phyloP scores from a whole-genome alignment of 441 rosid genomes.

The Adansonia rubrostipa region DNA sequence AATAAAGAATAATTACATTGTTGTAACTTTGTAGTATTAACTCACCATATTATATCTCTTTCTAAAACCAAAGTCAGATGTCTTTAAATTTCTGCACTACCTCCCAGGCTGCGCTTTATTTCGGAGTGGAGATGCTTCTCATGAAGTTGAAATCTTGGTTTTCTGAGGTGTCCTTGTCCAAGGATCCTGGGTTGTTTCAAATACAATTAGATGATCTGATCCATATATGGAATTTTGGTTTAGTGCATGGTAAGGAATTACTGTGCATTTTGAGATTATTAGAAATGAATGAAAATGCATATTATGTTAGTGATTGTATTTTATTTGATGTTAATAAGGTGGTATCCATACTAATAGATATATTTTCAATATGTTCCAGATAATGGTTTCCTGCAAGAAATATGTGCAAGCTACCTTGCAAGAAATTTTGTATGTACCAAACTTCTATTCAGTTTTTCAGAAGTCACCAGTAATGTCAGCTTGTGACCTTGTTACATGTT shows the following conservation, averaged over 20 bases:
- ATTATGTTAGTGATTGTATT: constrained; percentile 20
- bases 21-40: constrained; percentile 14
- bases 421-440: constrained; percentile 71
- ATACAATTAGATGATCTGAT: constrained; percentile 63
- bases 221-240: constrained; percentile 69
- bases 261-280: constrained; percentile 19
- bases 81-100: constrained; percentile 15
- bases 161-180: constrained; percentile 42
- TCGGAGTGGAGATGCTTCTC: constrained; percentile 73
- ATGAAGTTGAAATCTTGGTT: constrained; percentile 64
- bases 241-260: constrained; percentile 60
- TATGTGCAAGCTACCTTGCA: constrained; percentile 70
- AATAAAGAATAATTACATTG: not conserved
- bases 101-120: constrained; percentile 72
- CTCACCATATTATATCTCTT: not conserved
- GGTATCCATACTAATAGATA: constrained; percentile 35
- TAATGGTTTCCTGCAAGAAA: constrained; percentile 57
- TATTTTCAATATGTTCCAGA: constrained; percentile 55
- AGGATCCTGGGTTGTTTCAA: constrained; percentile 31
- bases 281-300: constrained; percentile 15
- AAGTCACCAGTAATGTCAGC: constrained; percentile 13
- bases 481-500: constrained; percentile 13
- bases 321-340: constrained; percentile 22
- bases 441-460: constrained; percentile 33
- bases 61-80: not conserved